Percentiles rank a stretch among this genome's conserved stretches.
Evolutionary conservation across 345 rosid genomes (phyloP).

Genomic region (Salix caprea): DNA sequence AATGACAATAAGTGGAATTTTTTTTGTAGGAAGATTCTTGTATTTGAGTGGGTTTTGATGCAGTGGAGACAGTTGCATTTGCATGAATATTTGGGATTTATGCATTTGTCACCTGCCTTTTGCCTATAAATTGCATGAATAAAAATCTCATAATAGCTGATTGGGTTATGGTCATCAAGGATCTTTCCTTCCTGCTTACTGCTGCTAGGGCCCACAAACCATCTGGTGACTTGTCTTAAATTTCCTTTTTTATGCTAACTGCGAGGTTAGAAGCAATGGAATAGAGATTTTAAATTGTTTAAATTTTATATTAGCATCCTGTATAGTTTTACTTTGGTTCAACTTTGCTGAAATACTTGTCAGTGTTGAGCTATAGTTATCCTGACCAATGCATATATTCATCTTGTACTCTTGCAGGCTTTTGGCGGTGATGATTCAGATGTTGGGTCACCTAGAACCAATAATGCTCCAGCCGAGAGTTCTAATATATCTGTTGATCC

Average conservation of each 20-base stretch:
- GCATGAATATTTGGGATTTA: not conserved
- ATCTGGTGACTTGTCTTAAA: not conserved
- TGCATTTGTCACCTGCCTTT: not conserved
- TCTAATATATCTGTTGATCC: constrained; percentile 40
- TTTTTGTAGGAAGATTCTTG: not conserved
- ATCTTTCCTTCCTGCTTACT: not conserved
- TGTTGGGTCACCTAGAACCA: constrained; percentile 56
- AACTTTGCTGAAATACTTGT: not conserved
- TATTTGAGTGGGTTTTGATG: not conserved
- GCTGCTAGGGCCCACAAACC: not conserved
- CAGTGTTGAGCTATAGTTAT: not conserved
- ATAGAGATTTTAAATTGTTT: not conserved
- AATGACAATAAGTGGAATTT: not conserved
- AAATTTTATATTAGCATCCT: not conserved
- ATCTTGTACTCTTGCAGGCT: constrained; percentile 46
- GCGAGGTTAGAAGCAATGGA: not conserved
- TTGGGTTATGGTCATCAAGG: not conserved
- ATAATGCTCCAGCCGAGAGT: constrained; percentile 40
- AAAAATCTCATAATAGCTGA: not conserved
- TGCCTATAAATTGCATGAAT: not conserved
- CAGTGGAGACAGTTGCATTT: not conserved
- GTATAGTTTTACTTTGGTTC: not conserved
- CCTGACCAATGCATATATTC: constrained; percentile 9
- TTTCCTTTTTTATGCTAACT: not conserved
- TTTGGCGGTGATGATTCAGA: constrained; percentile 86